Evolutionary conservation across 73 alveolate species (phyloP).

Genomic region (Paramecium tetraurelia): DNA sequence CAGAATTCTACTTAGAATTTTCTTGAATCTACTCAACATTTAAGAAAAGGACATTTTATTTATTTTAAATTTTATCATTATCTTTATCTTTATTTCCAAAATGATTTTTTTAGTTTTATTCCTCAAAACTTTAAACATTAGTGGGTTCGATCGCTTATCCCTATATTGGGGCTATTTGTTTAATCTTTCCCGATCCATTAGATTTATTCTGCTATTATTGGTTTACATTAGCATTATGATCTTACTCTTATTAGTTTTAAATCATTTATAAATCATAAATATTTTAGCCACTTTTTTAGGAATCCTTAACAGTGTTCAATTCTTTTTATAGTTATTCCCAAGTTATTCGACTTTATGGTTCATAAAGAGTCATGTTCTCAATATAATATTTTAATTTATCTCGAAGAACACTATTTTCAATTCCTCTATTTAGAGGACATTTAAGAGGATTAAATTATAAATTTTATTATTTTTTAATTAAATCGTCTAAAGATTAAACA

Average conservation of each 20-base stretch:
- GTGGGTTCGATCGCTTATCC: no score
- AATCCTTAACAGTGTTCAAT: no score
- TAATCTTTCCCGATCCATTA: background rate
- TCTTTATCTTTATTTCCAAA: background rate
- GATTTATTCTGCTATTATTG: background rate
- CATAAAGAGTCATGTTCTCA: background rate
- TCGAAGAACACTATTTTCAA: background rate
- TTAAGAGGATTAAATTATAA: background rate
- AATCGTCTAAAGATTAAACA: background rate
- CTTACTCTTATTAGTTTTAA: background rate
- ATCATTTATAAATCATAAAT: no score
- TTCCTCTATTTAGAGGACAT: background rate
- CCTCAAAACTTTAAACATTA: background rate
- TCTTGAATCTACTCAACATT: background rate
- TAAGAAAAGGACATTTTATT: no score
- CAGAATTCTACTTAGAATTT: background rate
- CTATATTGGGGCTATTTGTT: no score
- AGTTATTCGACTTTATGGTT: background rate
- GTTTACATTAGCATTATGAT: no score
- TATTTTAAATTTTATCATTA: no score
- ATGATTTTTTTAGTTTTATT: no score
- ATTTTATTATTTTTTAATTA: background rate
- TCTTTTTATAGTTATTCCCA: background rate
- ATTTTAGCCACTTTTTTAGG: background rate
- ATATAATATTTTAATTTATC: background rate